Percentiles rank a stretch among this genome's conserved stretches.
phyloP scores from a whole-genome alignment of 2,329 filamentous ascomycete genomes.

The Ceratocystis ficicola region DNA sequence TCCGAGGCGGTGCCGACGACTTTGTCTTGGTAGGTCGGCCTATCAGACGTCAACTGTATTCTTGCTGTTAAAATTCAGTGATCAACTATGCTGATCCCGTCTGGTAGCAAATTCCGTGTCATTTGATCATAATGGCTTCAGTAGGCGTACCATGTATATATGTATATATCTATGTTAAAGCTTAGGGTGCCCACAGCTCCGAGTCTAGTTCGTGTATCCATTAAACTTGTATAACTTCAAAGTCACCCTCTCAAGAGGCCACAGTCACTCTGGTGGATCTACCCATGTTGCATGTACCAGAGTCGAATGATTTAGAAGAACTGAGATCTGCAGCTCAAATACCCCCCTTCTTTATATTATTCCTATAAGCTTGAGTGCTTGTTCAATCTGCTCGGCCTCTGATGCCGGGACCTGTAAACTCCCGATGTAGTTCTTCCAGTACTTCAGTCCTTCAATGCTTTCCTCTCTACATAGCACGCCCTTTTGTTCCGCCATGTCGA shows the following conservation, averaged over 20 bases:
- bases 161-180: no score
- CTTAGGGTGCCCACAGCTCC: no score
- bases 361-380: constrained; percentile 35
- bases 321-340: background rate
- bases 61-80: background rate
- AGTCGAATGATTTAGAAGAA: no score
- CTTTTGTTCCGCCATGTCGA: constrained; percentile 92
- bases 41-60: background rate
- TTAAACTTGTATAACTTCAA: no score
- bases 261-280: no score
- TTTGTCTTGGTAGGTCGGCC: background rate
- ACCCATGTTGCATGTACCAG: no score
- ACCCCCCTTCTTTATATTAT: constrained; percentile 27
- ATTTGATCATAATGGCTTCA: background rate
- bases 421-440: constrained; percentile 73
- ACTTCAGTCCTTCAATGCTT: constrained; percentile 77
- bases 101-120: background rate
- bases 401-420: constrained; percentile 29
- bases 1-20: background rate
- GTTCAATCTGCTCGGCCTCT: constrained; percentile 35
- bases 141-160: background rate
- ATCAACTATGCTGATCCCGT: background rate
- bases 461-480: constrained; percentile 84
- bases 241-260: no score
- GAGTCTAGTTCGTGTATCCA: no score